Percentiles rank a stretch among this genome's conserved stretches.
Evolutionary conservation across 768 basidiomycete genomes (phyloP).

Genomic region (Rubroboletus pulcherrimus): DNA sequence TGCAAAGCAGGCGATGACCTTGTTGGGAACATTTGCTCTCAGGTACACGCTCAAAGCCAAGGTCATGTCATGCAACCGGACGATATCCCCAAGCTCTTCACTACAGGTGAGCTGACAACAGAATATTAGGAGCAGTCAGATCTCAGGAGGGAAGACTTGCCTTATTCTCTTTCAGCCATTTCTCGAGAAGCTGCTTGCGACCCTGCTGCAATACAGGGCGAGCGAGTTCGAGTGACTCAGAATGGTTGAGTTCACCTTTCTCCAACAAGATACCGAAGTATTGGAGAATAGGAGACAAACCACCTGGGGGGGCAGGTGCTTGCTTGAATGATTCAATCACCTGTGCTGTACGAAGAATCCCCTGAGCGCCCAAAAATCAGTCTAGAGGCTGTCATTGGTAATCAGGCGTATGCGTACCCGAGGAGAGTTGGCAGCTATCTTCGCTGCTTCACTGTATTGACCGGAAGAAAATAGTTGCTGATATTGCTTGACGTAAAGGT

Average conservation of each 20-base stretch:
- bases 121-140: slow-evolving; percentile 9
- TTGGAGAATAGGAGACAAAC: slow-evolving; percentile 92
- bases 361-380: slow-evolving; percentile 41
- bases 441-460: slow-evolving; percentile 91
- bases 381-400: not conserved
- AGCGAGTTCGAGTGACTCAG: slow-evolving; percentile 93
- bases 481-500: slow-evolving; percentile 93
- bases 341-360: slow-evolving; percentile 89
- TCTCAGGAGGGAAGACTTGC: slow-evolving; percentile 34
- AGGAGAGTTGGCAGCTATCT: slow-evolving; percentile 96
- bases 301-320: slow-evolving; percentile 86
- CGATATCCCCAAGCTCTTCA: slow-evolving; percentile 97
- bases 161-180: slow-evolving; percentile 99
- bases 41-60: slow-evolving; percentile 96
- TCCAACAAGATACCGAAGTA: slow-evolving; percentile 99
- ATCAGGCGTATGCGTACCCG: slow-evolving; percentile 46
- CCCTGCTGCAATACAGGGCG: slow-evolving; percentile 95
- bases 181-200: slow-evolving; percentile 94
- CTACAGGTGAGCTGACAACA: slow-evolving; percentile 83
- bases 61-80: slow-evolving; percentile 92
- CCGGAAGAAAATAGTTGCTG: slow-evolving; percentile 85
- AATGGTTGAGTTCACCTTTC: slow-evolving; percentile 96
- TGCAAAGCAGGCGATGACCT: slow-evolving; percentile 98
- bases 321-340: slow-evolving; percentile 98
- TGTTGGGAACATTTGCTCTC: slow-evolving; percentile 96